Evolutionary conservation across 2,329 filamentous ascomycete genomes (phyloP), one percentile per base, ranked within the genome.

Genomic region (Fusarium liriodendri): DNA sequence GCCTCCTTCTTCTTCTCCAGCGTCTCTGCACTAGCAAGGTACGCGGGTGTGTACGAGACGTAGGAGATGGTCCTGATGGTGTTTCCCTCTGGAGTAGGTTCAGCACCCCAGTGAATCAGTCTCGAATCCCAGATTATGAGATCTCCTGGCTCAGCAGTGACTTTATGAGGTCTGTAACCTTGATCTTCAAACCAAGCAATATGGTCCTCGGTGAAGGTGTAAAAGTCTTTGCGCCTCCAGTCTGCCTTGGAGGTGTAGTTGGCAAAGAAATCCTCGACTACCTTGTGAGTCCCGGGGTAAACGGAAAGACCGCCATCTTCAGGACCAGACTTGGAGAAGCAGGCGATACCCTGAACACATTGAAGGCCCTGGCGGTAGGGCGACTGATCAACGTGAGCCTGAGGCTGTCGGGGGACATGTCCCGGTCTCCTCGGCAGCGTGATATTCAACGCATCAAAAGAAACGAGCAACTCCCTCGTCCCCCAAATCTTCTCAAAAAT

Each of bases 41-140:
- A 25, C 42, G 59, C 59, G 1, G 59, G 59, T 1, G 59, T 33
- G 11, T 62, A 62, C 16, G 59, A 33, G n/a, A 62, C 59, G 5
- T 62, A 62, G 6, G 59, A 20, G 10, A 62, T 35, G 13, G 59
- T 52, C 29, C 59, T 62, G 11, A 62, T 62, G 9, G 32, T 62
- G 9, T 62, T 27, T 8, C 59, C 47, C 14, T 18, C 59, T 6
- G 42, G 18, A 9, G 59, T 52, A 9, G 59, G 59, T 7, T 62
- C 59, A 14, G 59, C 59, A 6, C 59, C 59, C 20, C 45, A 62
- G 33, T 62, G 59, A 6, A 62, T 52, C 37, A 62, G 25, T 4
- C 42, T 18, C 11, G 59, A 62, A 8, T 62, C 38, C 59, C 59
- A 62, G 14, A 62, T 62, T 32, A 62, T 62, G 18, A 62, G 59